phyloP scores from a whole-genome alignment of 139 green algal genomes.

The Picochlorum sp. region DNA sequence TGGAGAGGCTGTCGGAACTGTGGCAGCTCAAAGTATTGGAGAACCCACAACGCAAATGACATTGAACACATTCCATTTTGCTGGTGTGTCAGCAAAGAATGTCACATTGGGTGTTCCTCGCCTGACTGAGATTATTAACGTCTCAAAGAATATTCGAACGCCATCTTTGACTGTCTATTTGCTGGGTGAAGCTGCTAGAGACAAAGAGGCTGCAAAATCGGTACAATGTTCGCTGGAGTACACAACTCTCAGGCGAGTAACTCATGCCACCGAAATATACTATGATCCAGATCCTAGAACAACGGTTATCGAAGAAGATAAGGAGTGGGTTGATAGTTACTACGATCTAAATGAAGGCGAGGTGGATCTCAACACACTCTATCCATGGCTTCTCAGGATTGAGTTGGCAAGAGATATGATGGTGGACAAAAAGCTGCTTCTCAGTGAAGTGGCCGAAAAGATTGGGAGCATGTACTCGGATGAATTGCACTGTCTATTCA shows the following conservation, averaged over 20 bases:
- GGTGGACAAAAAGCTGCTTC: slow-evolving; percentile 88
- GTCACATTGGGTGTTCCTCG: slow-evolving; percentile 94
- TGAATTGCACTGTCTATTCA: slow-evolving; percentile 89
- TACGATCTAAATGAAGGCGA: slow-evolving; percentile 82
- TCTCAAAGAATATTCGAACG: slow-evolving; percentile 99
- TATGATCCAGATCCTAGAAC: slow-evolving; percentile 72
- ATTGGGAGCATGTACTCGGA: slow-evolving; percentile 81
- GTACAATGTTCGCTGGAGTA: slow-evolving; percentile 95
- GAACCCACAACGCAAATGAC: slow-evolving; percentile 80
- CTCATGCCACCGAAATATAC: slow-evolving; percentile 68
- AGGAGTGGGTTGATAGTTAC: slow-evolving; percentile 75
- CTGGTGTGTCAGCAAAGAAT: slow-evolving; percentile 78
- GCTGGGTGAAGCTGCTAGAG: slow-evolving; percentile 31
- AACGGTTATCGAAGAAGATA: slow-evolving; percentile 86
- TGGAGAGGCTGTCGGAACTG: slow-evolving; percentile 88
- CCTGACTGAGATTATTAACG: slow-evolving; percentile 86
- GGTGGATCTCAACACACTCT: slow-evolving; percentile 59
- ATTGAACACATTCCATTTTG: slow-evolving; percentile 12
- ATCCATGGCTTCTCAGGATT: slow-evolving; percentile 94
- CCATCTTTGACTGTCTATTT: slow-evolving; percentile 86
- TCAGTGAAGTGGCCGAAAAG: slow-evolving; percentile 62
- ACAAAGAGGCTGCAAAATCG: slow-evolving; percentile 76
- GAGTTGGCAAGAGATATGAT: slow-evolving; percentile 48
- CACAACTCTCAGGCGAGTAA: slow-evolving; percentile 79
- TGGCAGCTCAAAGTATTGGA: slow-evolving; percentile 90